Evolutionary conservation across 495 filamentous ascomycete species (phyloP).

Genomic region (Penicillium malachiteum): DNA sequence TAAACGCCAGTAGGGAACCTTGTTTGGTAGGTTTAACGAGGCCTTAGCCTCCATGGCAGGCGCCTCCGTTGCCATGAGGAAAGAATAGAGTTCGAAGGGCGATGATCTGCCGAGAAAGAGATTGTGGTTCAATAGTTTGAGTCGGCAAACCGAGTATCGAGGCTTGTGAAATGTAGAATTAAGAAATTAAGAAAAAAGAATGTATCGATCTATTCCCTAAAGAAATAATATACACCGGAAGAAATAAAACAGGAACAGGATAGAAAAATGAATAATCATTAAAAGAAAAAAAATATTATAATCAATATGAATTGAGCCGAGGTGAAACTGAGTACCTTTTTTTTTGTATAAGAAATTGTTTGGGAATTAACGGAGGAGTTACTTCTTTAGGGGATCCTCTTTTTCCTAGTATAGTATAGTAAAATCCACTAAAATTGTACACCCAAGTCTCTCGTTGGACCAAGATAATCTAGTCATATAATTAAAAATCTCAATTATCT

Average conservation of each 20-base stretch:
- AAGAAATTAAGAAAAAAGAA: too few species aligned
- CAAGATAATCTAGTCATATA: too few species aligned
- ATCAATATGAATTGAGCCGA: neutral
- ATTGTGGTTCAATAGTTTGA: neutral
- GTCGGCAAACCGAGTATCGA: too few species aligned
- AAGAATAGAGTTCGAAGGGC: neutral
- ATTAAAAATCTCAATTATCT: too few species aligned
- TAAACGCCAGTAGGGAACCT: constrained; percentile 34
- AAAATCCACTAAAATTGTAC: too few species aligned
- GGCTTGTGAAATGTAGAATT: neutral
- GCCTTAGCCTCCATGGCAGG: constrained; percentile 9
- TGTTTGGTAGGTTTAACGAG: constrained; percentile 10
- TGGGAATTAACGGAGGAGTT: constrained; percentile 12
- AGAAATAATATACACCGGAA: neutral
- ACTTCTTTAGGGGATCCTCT: constrained; percentile 16
- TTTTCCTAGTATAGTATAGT: neutral
- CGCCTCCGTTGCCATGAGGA: constrained; percentile 12
- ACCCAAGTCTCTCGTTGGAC: too few species aligned
- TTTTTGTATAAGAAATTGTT: neutral
- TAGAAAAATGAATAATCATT: neutral
- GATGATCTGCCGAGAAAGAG: neutral
- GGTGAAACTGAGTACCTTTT: neutral
- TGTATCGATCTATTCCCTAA: neutral
- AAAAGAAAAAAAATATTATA: neutral
- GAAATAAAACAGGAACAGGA: neutral